Evolutionary conservation across 2,329 filamentous ascomycete species (phyloP).

Genomic region (Sporothrix brasiliensis): DNA sequence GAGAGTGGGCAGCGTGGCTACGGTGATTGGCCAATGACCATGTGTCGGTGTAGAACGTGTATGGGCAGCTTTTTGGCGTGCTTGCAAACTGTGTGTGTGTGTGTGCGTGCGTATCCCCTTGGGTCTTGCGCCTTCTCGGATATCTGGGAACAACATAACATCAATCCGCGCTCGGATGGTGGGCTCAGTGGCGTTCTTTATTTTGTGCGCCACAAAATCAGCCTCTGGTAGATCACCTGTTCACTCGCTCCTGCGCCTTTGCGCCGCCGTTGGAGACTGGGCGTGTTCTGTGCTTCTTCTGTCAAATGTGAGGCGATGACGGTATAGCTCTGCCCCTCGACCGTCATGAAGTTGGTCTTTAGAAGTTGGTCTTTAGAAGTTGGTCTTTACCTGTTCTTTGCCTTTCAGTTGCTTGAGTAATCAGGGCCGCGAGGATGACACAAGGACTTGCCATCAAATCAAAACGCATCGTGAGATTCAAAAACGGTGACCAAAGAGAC

Average conservation of each 20-base stretch:
- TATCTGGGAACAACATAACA: not conserved
- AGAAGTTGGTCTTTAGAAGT: no score
- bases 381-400: no score
- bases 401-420: conserved; percentile 3
- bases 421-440: conserved; percentile 13
- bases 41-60: conserved; percentile 28
- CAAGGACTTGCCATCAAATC: not conserved
- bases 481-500: conserved; percentile 29
- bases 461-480: conserved; percentile 1
- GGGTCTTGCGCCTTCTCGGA: not conserved
- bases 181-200: conserved; percentile 3
- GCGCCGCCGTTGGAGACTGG: not conserved
- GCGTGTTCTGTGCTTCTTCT: not conserved
- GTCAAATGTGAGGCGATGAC: not conserved
- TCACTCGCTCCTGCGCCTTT: conserved; percentile 4
- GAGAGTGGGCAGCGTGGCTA: not conserved
- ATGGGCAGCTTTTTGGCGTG: not conserved
- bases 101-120: not conserved
- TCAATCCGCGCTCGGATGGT: conserved; percentile 18
- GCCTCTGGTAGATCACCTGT: conserved; percentile 9
- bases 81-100: not conserved
- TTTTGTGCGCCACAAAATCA: not conserved
- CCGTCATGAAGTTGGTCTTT: no score
- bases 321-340: not conserved
- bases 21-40: conserved; percentile 28